Conservation (phyloP, 228 moss, liverwort and hornwort species). For the Sphagnum magellanicum region DNA sequence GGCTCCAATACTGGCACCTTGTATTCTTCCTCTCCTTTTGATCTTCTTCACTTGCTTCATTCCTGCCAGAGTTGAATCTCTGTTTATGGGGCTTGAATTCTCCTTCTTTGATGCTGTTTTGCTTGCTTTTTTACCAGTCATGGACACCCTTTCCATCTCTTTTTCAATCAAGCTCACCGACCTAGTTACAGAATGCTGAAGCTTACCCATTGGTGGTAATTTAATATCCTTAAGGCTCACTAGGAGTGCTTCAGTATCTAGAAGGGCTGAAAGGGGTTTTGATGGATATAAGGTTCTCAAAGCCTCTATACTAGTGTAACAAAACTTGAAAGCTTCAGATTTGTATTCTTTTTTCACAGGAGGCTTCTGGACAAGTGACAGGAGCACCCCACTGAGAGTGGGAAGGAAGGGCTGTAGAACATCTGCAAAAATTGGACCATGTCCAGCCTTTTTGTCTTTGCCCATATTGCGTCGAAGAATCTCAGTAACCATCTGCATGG, state of each 20-base stretch:
- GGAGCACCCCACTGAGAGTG: conserved; percentile 31
- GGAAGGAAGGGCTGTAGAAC: conserved; percentile 38
- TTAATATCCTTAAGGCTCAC: conserved; percentile 28
- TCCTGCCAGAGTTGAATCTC: too few species aligned
- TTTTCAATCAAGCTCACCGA: conserved; percentile 10
- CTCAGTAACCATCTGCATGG: conserved; percentile 47
- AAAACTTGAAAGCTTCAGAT: conserved; percentile 45
- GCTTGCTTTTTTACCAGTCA: too few species aligned
- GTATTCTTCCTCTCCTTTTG: too few species aligned
- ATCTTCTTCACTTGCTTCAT: too few species aligned
- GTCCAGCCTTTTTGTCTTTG: conserved; percentile 25
- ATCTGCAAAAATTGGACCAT: conserved; percentile 10
- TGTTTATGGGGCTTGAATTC: too few species aligned
- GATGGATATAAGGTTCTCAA: conserved; percentile 20
- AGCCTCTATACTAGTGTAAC: conserved; percentile 22
- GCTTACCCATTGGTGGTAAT: conserved; percentile 16
- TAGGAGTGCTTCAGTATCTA: conserved; percentile 22
- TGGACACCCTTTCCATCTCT: neutral
- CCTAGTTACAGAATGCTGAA: conserved; percentile 18
- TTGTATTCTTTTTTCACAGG: conserved; percentile 35
- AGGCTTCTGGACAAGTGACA: conserved; percentile 35
- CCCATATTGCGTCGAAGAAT: conserved; percentile 34
- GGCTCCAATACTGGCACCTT: too few species aligned
- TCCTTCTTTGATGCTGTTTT: too few species aligned
- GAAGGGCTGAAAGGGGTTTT: conserved; percentile 16